Conservation (phyloP, 805 yeast species). For the Candida ascalaphidarum region DNA sequence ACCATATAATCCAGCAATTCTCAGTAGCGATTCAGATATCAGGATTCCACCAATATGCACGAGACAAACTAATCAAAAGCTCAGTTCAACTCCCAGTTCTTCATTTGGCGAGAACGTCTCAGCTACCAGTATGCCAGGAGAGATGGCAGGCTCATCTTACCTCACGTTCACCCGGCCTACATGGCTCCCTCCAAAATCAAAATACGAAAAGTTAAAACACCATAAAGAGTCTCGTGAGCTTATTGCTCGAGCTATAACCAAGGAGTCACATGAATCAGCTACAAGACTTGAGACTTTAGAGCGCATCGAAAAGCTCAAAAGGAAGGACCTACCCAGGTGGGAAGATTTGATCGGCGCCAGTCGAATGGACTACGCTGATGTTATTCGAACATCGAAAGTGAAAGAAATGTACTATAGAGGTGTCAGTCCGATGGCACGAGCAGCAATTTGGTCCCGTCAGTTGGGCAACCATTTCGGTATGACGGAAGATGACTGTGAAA, state of each 20-base stretch:
- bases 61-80: too few species aligned
- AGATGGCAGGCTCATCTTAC: too few species aligned
- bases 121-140: too few species aligned
- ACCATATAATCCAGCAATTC: too few species aligned
- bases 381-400: slow-evolving; percentile 10
- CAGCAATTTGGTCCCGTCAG: slow-evolving; percentile 43
- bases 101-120: too few species aligned
- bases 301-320: slow-evolving; percentile 21
- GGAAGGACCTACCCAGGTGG: slow-evolving; percentile 23
- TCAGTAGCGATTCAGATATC: too few species aligned
- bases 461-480: slow-evolving; percentile 23
- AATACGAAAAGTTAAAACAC: slow-evolving; percentile 46
- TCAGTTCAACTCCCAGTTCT: too few species aligned
- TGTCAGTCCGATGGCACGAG: slow-evolving; percentile 21
- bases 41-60: too few species aligned
- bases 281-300: slow-evolving; percentile 21
- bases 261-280: slow-evolving; percentile 26
- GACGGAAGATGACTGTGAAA: slow-evolving; percentile 4
- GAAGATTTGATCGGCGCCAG: slow-evolving; percentile 3
- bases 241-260: slow-evolving; percentile 30
- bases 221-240: slow-evolving; percentile 41
- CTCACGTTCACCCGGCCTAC: slow-evolving; percentile 51
- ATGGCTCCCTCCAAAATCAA: slow-evolving; percentile 58
- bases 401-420: slow-evolving; percentile 16
- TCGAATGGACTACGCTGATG: slow-evolving; percentile 12